Conservation (phyloP, 1,139 yeast genomes). For the Sugiyamaella pinicola region DNA sequence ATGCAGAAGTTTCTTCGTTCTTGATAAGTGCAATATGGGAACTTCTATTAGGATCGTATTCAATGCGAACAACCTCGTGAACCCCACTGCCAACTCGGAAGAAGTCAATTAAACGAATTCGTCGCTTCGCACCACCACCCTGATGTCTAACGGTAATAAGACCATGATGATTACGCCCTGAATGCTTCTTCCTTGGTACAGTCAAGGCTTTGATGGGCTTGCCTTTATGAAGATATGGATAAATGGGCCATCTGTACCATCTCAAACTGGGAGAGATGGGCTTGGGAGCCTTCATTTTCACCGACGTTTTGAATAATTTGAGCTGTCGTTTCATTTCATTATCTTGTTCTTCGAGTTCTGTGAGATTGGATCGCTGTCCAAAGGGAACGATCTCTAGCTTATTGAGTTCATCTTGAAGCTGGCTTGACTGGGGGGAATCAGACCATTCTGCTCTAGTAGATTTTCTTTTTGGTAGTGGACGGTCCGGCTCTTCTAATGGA, state of each 20-base stretch:
- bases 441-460: slow-evolving; percentile 23
- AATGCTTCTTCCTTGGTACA: slow-evolving; percentile 65
- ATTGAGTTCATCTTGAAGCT: slow-evolving; percentile 29
- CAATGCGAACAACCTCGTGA: slow-evolving; percentile 83
- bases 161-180: slow-evolving; percentile 92
- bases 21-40: slow-evolving; percentile 88
- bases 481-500: slow-evolving; percentile 20
- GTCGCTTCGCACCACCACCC: slow-evolving; percentile 95
- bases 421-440: slow-evolving; percentile 24
- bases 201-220: slow-evolving; percentile 79
- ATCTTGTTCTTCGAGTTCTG: slow-evolving; percentile 82
- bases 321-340: slow-evolving; percentile 69
- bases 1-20: slow-evolving; percentile 60
- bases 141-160: slow-evolving; percentile 88
- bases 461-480: slow-evolving; percentile 21
- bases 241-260: slow-evolving; percentile 86
- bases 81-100: slow-evolving; percentile 67
- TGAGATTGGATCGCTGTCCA: slow-evolving; percentile 42
- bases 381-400: slow-evolving; percentile 34
- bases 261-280: slow-evolving; percentile 87
- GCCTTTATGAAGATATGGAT: slow-evolving; percentile 85
- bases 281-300: slow-evolving; percentile 71
- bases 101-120: slow-evolving; percentile 82
- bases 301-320: slow-evolving; percentile 68
- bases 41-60: slow-evolving; percentile 93